Evolutionary conservation across 1,284 basidiomycete species (phyloP).

Genomic region (Taiwanofungus camphoratus): DNA sequence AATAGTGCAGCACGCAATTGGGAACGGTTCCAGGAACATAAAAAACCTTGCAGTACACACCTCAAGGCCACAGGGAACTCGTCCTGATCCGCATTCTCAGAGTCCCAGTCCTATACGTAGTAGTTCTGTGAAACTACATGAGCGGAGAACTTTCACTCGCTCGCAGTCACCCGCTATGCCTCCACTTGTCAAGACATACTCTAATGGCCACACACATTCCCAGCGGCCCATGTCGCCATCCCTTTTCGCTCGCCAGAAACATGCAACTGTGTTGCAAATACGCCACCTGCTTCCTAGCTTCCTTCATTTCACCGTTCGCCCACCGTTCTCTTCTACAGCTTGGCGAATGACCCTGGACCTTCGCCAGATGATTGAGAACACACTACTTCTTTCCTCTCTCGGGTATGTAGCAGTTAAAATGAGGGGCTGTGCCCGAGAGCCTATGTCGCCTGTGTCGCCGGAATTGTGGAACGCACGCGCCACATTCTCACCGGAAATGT

Average conservation of each 20-base stretch:
- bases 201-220: conserved; percentile 25
- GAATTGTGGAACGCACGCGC: conserved; percentile 30
- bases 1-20: conserved; percentile 22
- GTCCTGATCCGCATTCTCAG: conserved; percentile 14
- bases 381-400: conserved; percentile 49
- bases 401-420: conserved; percentile 35
- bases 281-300: conserved; percentile 38
- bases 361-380: conserved; percentile 50
- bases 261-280: conserved; percentile 12
- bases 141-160: conserved; percentile 43
- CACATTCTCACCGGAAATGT: conserved; percentile 28
- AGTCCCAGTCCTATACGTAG: conserved; percentile 22
- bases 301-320: conserved; percentile 34
- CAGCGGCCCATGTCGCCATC: conserved; percentile 26
- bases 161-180: conserved; percentile 50
- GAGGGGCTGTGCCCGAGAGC: conserved; percentile 16
- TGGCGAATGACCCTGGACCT: conserved; percentile 49
- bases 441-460: conserved; percentile 20
- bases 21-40: conserved; percentile 5
- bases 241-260: conserved; percentile 22
- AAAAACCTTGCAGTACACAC: background rate
- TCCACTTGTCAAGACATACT: conserved; percentile 18
- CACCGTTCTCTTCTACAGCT: conserved; percentile 34
- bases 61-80: conserved; percentile 10
- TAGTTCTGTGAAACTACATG: conserved; percentile 19